Percentiles rank a stretch among this genome's conserved stretches.
These are phyloP conservation scores for Argentina anserina DNA, from an alignment of 306 rosid species.

Conservation along the genomic window DNA sequence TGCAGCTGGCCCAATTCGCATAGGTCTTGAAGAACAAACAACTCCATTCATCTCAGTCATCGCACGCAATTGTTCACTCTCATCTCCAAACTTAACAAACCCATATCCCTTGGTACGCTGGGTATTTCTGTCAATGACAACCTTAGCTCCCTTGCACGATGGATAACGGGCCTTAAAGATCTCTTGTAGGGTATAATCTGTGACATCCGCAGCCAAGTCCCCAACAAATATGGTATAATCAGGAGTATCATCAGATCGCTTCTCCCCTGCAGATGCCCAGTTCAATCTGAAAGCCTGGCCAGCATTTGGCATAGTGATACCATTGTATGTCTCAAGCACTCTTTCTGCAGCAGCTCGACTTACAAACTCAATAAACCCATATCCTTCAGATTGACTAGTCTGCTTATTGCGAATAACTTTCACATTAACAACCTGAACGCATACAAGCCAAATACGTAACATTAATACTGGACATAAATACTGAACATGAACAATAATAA, in stretches of 20 bases:
- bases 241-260: constrained; percentile 78
- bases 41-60: constrained; percentile 97
- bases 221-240: constrained; percentile 89
- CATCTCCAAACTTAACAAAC: constrained; percentile 85
- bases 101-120: constrained; percentile 92
- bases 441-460: constrained; percentile 12
- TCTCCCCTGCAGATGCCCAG: constrained; percentile 95
- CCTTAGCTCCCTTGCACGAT: constrained; percentile 81
- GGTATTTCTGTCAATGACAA: constrained; percentile 89
- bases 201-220: constrained; percentile 91
- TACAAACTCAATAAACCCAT: constrained; percentile 81
- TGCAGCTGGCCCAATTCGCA: constrained; percentile 93
- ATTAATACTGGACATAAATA: neutral
- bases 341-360: constrained; percentile 73
- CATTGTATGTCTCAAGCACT: constrained; percentile 67
- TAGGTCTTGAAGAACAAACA: constrained; percentile 77
- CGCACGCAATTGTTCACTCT: constrained; percentile 73
- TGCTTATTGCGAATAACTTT: constrained; percentile 91
- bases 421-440: constrained; percentile 50
- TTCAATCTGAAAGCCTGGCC: constrained; percentile 77
- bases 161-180: constrained; percentile 55
- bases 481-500: neutral
- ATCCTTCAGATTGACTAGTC: constrained; percentile 77
- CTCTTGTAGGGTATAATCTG: constrained; percentile 70
- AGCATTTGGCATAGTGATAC: constrained; percentile 83